Percentiles rank a stretch among this genome's conserved stretches.
phyloP scores from a whole-genome alignment of 2,329 filamentous ascomycete species.

The Neophaeococcomyces mojaviensis region DNA sequence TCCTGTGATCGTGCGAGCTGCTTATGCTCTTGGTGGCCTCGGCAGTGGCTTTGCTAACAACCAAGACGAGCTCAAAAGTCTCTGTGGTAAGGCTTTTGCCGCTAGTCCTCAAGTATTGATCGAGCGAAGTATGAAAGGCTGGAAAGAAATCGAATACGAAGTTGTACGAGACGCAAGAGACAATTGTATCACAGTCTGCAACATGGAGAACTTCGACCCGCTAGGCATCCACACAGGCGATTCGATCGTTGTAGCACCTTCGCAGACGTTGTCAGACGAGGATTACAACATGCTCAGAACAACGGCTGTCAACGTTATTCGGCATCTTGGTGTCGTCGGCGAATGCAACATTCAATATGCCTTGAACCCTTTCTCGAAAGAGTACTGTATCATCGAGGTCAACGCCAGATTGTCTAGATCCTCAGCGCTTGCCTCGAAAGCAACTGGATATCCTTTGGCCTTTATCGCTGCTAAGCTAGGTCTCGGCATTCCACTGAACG shows the following conservation, averaged over 20 bases:
- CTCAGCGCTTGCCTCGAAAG: constrained; percentile 91
- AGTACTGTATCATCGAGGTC: constrained; percentile 99
- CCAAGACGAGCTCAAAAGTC: constrained; percentile 69
- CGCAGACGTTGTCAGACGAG: constrained; percentile 91
- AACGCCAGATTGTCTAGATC: constrained; percentile 94
- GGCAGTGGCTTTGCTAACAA: constrained; percentile 94
- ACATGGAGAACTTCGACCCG: constrained; percentile 99
- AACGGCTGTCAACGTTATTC: constrained; percentile 92
- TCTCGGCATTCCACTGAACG: constrained; percentile 87
- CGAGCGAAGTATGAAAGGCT: constrained; percentile 98
- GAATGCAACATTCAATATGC: constrained; percentile 99
- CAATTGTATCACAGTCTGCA: constrained; percentile 99
- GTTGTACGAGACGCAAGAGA: constrained; percentile 91
- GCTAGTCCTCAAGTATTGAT: constrained; percentile 93
- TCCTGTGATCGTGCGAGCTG: constrained; percentile 93
- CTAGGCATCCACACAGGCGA: constrained; percentile 97
- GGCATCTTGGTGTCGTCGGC: constrained; percentile 91
- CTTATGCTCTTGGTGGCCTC: constrained; percentile 88
- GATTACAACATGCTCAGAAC: constrained; percentile 99
- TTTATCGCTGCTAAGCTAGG: constrained; percentile 97
- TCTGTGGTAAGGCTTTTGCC: constrained; percentile 91
- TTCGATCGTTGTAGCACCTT: constrained; percentile 95
- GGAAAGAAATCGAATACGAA: constrained; percentile 99
- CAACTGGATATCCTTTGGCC: constrained; percentile 89
- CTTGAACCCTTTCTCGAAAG: constrained; percentile 84